A percentile compares a stretch with the other conserved stretches of the same genome.
Evolutionary conservation across 2,329 filamentous ascomycete genomes (phyloP).

Genomic region (Sordariomycetes sp.): DNA sequence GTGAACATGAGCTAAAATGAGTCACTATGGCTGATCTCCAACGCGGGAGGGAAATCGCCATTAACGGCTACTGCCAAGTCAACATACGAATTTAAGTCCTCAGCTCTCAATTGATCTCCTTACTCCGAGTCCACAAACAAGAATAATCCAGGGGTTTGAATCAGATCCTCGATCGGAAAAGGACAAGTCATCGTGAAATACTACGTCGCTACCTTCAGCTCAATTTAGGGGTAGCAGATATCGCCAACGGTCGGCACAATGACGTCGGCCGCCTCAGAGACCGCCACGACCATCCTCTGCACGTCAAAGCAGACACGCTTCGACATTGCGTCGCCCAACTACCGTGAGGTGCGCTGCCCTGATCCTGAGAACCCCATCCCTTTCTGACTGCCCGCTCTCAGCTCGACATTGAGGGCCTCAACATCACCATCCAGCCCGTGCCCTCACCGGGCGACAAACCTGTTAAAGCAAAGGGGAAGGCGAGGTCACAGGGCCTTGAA

Average conservation of each 20-base stretch:
- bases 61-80: too few species aligned
- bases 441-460: constrained; percentile 18
- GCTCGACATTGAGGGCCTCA: constrained; percentile 67
- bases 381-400: constrained; percentile 15
- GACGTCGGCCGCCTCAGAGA: constrained; percentile 40
- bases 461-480: constrained; percentile 41
- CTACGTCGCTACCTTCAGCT: too few species aligned
- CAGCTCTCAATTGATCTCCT: too few species aligned
- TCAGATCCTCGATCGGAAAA: too few species aligned
- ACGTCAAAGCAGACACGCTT: constrained; percentile 61
- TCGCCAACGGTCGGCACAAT: constrained; percentile 17
- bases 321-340: constrained; percentile 46
- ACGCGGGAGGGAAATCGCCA: too few species aligned
- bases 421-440: constrained; percentile 47
- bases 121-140: too few species aligned
- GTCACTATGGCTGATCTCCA: too few species aligned
- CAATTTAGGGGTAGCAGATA: too few species aligned
- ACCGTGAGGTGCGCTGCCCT: constrained; percentile 33
- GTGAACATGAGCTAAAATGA: constrained; percentile 1
- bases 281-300: constrained; percentile 46
- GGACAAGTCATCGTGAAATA: too few species aligned
- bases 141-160: too few species aligned
- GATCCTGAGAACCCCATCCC: background rate
- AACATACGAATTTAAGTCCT: too few species aligned
- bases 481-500: constrained; percentile 44